phyloP scores from a whole-genome alignment of 1,284 basidiomycete genomes.

The Boletus smithii region DNA sequence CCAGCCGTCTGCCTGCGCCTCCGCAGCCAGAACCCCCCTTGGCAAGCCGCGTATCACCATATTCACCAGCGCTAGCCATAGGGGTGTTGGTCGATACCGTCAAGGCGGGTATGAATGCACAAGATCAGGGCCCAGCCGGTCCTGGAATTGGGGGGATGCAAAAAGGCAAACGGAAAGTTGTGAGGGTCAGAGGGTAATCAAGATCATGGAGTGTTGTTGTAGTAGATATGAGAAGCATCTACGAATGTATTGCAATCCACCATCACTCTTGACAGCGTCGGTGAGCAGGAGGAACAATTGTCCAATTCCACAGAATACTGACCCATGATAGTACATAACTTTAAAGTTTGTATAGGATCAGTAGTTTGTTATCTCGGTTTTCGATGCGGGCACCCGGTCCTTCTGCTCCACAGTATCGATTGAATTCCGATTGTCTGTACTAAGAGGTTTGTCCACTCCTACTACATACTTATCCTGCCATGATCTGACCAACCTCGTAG shows the following conservation, averaged over 20 bases:
- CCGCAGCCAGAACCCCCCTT: slow-evolving; percentile 54
- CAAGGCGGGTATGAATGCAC: slow-evolving; percentile 74
- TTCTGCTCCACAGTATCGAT: too few species aligned
- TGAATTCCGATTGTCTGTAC: too few species aligned
- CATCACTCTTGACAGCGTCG: background rate
- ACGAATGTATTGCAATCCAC: slow-evolving; percentile 22
- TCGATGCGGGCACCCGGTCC: too few species aligned
- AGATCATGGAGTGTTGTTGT: background rate
- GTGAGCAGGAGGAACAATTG: background rate
- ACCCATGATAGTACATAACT: too few species aligned
- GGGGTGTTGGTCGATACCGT: slow-evolving; percentile 75
- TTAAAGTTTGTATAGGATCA: too few species aligned
- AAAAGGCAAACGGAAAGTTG: slow-evolving; percentile 76
- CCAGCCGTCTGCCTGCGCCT: slow-evolving; percentile 42
- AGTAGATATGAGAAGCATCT: slow-evolving; percentile 30
- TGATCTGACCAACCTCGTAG: too few species aligned
- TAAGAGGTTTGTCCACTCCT: too few species aligned
- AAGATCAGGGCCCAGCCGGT: slow-evolving; percentile 41
- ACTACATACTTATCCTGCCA: too few species aligned
- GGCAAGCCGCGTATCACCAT: slow-evolving; percentile 53
- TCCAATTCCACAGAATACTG: too few species aligned
- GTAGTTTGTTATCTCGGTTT: too few species aligned
- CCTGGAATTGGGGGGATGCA: slow-evolving; percentile 42
- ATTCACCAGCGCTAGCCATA: slow-evolving; percentile 68
- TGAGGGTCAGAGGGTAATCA: slow-evolving; percentile 62